Evolutionary conservation across 2,329 filamentous ascomycete species (phyloP), one percentile per base, ranked within the genome.

Genomic region (Thielaviopsis euricoi): DNA sequence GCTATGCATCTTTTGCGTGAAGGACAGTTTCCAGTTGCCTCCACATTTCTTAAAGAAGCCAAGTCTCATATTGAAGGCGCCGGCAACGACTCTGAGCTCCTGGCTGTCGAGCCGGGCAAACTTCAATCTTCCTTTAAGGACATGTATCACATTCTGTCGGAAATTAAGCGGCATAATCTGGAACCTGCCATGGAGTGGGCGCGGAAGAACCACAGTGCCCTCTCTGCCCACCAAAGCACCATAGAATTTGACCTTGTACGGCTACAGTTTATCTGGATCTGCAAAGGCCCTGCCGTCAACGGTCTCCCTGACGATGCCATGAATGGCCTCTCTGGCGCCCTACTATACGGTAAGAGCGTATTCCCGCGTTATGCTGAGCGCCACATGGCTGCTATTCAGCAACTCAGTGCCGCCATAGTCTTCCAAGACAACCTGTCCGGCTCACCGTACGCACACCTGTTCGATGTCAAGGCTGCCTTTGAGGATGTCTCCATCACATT

Each of bases 1-100:
- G 87, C 87, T 10, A 96, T 97, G 89, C 93, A 98, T 67, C 79
- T 98, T 22, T 78, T 98, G 46, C 87, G 93, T 48, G 91, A 97
- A 71, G 93, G 93, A 53, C 87, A 95, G 67, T 98, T 98, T 69
- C 78, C 77, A 22, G 90, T 95, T 1, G 91, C 91, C 13, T 82
- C 84, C 17, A 89, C 84, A 1, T 96, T 98, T 64, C 80, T 95
- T 53, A 74, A 78, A 15, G 93, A 97, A 73, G 80, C 74, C 10
- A 33, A 52, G 25, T 50, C 55, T 13, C 43, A 29, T 22, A 52
- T 55, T 40, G 33, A 49, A 29, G 15, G 26, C 17, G 9, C 33
- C 7, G 58, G 62, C 59, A 48, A 61, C 51, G 53, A 65, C 19
- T 66, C 68, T 51, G 64, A 66, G 26, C 67, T 71, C 40, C 66